Percentiles rank a stretch among this genome's conserved stretches.
Conservation (phyloP, 805 yeast species). For the Teunomyces aglyptinius region DNA sequence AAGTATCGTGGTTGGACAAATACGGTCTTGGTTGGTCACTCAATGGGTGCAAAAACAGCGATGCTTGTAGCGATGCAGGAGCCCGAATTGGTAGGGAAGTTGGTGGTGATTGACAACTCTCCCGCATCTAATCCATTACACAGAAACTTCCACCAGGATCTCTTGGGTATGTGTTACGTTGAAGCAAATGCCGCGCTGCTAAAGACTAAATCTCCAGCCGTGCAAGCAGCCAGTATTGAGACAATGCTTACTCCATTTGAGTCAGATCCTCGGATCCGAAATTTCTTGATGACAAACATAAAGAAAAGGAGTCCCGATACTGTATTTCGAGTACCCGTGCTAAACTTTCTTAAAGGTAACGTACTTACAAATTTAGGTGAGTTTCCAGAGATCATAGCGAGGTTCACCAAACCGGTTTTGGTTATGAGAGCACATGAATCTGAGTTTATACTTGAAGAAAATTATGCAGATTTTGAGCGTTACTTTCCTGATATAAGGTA, state of each 20-base stretch:
- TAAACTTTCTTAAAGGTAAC: conserved; percentile 19
- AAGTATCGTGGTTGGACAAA: conserved; percentile 16
- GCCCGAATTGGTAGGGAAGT: conserved; percentile 38
- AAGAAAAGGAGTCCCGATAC: conserved; percentile 26
- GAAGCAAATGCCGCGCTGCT: conserved; percentile 19
- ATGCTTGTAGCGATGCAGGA: conserved; percentile 43
- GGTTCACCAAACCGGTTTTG: conserved; percentile 33
- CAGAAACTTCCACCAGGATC: conserved; percentile 30
- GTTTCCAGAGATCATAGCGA: conserved; percentile 29
- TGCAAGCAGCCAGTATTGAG: conserved; percentile 15
- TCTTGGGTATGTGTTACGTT: conserved; percentile 40
- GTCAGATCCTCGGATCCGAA: conserved; percentile 24
- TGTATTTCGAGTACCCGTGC: conserved; percentile 33
- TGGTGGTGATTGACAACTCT: conserved; percentile 50
- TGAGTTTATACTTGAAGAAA: conserved; percentile 36
- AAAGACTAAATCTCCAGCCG: conserved; percentile 2
- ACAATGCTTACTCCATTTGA: conserved; percentile 23
- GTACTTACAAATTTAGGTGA: conserved; percentile 27
- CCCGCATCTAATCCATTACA: conserved; percentile 41
- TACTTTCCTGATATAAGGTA: conserved; percentile 23
- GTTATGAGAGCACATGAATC: conserved; percentile 47
- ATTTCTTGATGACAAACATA: conserved; percentile 40
- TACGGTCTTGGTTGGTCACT: conserved; percentile 44
- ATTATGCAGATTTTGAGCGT: conserved; percentile 18
- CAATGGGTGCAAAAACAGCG: conserved; percentile 62